Percentiles rank a stretch among this genome's conserved stretches.
Conservation (phyloP, 2,329 filamentous ascomycete species). For the Chaetomiaceae sp. region DNA sequence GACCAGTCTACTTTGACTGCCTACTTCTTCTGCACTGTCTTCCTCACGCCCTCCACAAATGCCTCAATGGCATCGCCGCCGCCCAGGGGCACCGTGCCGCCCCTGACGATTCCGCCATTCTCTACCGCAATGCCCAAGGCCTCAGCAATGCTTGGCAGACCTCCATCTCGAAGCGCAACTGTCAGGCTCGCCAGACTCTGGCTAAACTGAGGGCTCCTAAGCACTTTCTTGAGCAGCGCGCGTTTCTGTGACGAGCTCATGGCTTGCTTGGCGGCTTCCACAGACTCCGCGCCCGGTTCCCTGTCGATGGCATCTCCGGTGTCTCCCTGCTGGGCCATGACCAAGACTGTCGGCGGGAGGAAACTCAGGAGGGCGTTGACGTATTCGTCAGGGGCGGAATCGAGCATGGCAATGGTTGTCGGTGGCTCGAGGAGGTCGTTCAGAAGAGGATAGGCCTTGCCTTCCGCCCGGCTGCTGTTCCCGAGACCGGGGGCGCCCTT, state of each 20-base stretch:
- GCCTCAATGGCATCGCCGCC: constrained; percentile 85
- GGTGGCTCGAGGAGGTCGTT: constrained; percentile 77
- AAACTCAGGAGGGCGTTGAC: constrained; percentile 72
- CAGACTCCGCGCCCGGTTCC: constrained; percentile 64
- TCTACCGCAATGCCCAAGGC: constrained; percentile 75
- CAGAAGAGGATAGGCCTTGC: constrained; percentile 74
- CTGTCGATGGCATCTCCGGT: constrained; percentile 52
- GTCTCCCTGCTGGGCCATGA: constrained; percentile 66
- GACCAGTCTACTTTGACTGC: neutral
- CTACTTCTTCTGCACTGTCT: constrained; percentile 61
- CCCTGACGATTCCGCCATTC: constrained; percentile 76
- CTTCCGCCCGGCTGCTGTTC: constrained; percentile 39
- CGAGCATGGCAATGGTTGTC: constrained; percentile 72
- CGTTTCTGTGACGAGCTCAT: constrained; percentile 75
- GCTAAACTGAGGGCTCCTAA: constrained; percentile 84
- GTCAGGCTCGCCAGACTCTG: constrained; percentile 84
- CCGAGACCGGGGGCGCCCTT: constrained; percentile 49
- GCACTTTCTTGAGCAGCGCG: constrained; percentile 70
- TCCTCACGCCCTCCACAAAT: constrained; percentile 86
- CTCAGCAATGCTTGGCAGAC: constrained; percentile 82
- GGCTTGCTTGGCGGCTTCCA: constrained; percentile 69
- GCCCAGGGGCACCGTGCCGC: constrained; percentile 77
- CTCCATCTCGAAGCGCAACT: constrained; percentile 83
- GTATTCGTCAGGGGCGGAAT: constrained; percentile 58
- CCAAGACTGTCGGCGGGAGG: constrained; percentile 72